Percentiles rank a stretch among this genome's conserved stretches.
Evolutionary conservation across 192 early-diverging fungal genomes (phyloP).

Genomic region (Thoreauomyces humboldtii): DNA sequence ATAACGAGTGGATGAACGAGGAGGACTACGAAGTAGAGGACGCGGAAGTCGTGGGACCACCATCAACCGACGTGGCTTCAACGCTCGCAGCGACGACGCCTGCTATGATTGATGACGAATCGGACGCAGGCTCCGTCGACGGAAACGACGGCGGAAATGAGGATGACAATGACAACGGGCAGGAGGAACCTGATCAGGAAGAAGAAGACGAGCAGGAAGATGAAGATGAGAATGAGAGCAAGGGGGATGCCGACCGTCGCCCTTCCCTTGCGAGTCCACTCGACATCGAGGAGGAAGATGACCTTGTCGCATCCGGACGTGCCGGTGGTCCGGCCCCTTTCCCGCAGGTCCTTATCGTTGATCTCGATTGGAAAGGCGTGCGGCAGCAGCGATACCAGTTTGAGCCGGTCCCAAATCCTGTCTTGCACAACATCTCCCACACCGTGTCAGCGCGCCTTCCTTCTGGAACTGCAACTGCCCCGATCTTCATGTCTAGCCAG

Average conservation of each 20-base stretch:
- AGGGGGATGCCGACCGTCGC: no score
- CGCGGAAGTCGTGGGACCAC: constrained; percentile 23
- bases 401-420: constrained; percentile 57
- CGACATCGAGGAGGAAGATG: constrained; percentile 35
- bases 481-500: not conserved
- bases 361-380: constrained; percentile 48
- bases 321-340: constrained; percentile 41
- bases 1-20: constrained; percentile 83
- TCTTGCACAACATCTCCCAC: constrained; percentile 60
- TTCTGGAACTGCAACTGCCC: not conserved
- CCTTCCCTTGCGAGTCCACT: not conserved
- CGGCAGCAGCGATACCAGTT: constrained; percentile 59
- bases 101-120: constrained; percentile 10
- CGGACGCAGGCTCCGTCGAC: not conserved
- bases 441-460: not conserved
- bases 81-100: constrained; percentile 2
- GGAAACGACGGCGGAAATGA: constrained; percentile 13
- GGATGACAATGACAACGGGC: constrained; percentile 3
- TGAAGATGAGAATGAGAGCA: constrained; percentile 28
- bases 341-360: constrained; percentile 49
- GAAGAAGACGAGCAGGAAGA: constrained; percentile 30
- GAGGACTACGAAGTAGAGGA: constrained; percentile 72
- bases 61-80: not conserved
- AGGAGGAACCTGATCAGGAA: constrained; percentile 3
- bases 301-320: not conserved